Conservation (phyloP, 129 eudicot genomes). For the Helianthus tuberosus region DNA sequence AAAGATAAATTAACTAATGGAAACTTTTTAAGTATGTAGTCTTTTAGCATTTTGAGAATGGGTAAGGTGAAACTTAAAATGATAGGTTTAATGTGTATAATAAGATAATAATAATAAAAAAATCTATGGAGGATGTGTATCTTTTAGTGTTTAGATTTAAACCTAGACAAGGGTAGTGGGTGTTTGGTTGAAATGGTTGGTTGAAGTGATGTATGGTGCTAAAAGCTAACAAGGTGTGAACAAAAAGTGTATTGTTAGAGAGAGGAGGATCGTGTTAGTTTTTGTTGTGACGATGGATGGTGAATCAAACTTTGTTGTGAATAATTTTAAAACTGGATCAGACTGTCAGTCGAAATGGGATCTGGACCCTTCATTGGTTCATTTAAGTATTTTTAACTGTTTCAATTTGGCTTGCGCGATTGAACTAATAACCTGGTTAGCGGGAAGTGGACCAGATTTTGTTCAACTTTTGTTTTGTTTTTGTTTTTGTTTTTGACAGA, state of each 20-base stretch:
- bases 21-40: neutral
- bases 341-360: too few species aligned
- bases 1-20: neutral
- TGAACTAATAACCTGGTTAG: too few species aligned
- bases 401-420: too few species aligned
- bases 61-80: neutral
- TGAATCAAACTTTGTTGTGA: conserved; percentile 22
- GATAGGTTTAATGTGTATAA: neutral
- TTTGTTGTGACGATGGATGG: conserved; percentile 21
- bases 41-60: too few species aligned
- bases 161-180: conserved; percentile 41
- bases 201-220: conserved; percentile 38
- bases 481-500: too few species aligned
- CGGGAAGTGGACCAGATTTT: too few species aligned
- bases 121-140: neutral
- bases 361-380: too few species aligned
- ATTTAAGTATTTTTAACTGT: too few species aligned
- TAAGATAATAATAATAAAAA: neutral
- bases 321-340: too few species aligned
- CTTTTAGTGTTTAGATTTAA: conserved; percentile 34
- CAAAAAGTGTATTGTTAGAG: conserved; percentile 30
- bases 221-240: conserved; percentile 37
- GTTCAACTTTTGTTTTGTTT: too few species aligned
- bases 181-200: conserved; percentile 43
- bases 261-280: conserved; percentile 23